phyloP scores from a whole-genome alignment of 2,329 filamentous ascomycete species.

The Ustulina deusta region DNA sequence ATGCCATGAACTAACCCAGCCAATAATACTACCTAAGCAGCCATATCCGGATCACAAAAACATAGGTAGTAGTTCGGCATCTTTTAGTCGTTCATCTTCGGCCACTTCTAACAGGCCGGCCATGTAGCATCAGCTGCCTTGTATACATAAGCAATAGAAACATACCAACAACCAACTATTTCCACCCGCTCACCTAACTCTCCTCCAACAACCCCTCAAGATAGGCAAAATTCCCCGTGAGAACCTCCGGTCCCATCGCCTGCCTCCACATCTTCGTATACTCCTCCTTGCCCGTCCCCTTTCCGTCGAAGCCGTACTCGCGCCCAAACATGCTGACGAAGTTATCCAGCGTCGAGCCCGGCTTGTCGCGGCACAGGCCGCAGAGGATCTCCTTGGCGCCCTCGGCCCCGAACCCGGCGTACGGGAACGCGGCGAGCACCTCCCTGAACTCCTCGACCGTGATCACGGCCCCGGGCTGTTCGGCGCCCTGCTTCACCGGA shows the following conservation, averaged over 20 bases:
- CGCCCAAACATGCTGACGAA: conserved; percentile 38
- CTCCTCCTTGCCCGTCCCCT: conserved; percentile 37
- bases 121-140: too few species aligned
- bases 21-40: too few species aligned
- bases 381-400: conserved; percentile 36
- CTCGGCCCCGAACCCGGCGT: conserved; percentile 31
- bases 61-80: too few species aligned
- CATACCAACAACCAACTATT: not conserved
- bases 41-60: too few species aligned
- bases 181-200: not conserved
- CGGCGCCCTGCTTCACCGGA: not conserved
- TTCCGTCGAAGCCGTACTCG: conserved; percentile 39
- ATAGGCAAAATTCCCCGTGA: conserved; percentile 31
- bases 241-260: not conserved
- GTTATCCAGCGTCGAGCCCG: conserved; percentile 42
- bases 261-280: conserved; percentile 27
- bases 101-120: too few species aligned
- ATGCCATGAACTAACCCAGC: too few species aligned
- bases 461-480: conserved; percentile 35
- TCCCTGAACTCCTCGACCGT: conserved; percentile 40
- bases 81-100: too few species aligned
- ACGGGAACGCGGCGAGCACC: conserved; percentile 40
- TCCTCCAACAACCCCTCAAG: conserved; percentile 32
- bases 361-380: conserved; percentile 41
- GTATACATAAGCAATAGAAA: too few species aligned